Evolutionary conservation across 2,329 filamentous ascomycete species (phyloP).

Genomic region (Chalaropsis ovoidea): DNA sequence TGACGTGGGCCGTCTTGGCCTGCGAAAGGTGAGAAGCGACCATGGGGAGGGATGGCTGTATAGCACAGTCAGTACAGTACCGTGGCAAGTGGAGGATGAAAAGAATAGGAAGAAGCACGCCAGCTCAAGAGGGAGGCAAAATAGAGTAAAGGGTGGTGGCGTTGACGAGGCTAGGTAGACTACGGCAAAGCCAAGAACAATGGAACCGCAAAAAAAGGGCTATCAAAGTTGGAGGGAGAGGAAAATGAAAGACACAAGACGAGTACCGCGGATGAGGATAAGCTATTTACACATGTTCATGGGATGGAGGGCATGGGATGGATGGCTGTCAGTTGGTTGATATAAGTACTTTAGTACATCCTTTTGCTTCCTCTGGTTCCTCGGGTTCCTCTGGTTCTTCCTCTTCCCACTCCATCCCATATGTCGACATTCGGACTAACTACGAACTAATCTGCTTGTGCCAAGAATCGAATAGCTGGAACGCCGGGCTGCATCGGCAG

Average conservation of each 20-base stretch:
- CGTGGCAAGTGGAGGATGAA: neutral
- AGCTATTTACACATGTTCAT: neutral
- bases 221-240: neutral
- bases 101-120: neutral
- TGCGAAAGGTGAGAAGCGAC: constrained; percentile 5
- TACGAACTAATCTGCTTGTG: neutral
- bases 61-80: neutral
- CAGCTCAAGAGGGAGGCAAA: neutral
- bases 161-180: neutral
- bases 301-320: neutral
- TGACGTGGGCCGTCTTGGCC: constrained; percentile 35
- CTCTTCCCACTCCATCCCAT: neutral
- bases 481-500: neutral
- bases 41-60: neutral
- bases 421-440: constrained; percentile 3
- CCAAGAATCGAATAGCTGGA: neutral
- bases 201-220: neutral
- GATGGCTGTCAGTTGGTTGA: neutral
- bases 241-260: neutral
- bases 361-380: no score
- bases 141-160: no score
- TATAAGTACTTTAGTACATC: no score
- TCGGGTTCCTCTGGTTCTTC: neutral
- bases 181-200: neutral
- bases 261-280: neutral